Conservation (phyloP, 2,329 filamentous ascomycete genomes). For the Pyrenophora graminea region DNA sequence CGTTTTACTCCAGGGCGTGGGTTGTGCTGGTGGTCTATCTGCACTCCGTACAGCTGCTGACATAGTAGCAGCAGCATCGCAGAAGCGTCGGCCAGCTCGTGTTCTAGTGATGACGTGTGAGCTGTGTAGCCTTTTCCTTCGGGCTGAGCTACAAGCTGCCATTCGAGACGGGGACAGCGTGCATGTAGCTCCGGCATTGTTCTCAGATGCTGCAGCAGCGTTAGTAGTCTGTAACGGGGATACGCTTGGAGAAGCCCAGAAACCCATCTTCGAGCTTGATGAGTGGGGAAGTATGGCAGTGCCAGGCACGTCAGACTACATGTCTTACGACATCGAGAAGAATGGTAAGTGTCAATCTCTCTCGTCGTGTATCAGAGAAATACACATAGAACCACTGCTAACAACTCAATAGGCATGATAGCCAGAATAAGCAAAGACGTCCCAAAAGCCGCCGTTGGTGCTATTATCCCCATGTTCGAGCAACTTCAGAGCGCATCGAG, state of each 20-base stretch:
- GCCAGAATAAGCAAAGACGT: conserved; percentile 31
- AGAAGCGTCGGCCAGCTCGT: conserved; percentile 63
- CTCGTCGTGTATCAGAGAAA: neutral
- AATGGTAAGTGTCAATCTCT: conserved; percentile 51
- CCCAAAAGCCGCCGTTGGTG: conserved; percentile 18
- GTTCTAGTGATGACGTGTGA: conserved; percentile 69
- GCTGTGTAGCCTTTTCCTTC: conserved; percentile 56
- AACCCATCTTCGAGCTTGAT: conserved; percentile 61
- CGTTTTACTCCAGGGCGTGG: conserved; percentile 45
- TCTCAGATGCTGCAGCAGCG: conserved; percentile 72
- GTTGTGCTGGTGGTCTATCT: conserved; percentile 47
- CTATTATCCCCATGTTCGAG: conserved; percentile 41
- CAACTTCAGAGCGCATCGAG: conserved; percentile 16
- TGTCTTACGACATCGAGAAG: conserved; percentile 69
- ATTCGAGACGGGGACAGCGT: conserved; percentile 54
- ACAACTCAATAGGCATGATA: conserved; percentile 20
- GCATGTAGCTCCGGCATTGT: conserved; percentile 67
- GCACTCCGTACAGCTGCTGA: conserved; percentile 59
- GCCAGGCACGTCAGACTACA: conserved; percentile 63
- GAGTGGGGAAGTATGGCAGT: conserved; percentile 69
- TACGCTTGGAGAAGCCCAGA: conserved; percentile 46
- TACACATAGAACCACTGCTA: neutral
- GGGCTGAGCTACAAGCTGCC: conserved; percentile 69
- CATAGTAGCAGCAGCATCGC: conserved; percentile 65
- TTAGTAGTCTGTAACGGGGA: conserved; percentile 67